Base-by-base conservation (phyloP, 768 basidiomycete species). In the Hirschioporus abietinus region DNA sequence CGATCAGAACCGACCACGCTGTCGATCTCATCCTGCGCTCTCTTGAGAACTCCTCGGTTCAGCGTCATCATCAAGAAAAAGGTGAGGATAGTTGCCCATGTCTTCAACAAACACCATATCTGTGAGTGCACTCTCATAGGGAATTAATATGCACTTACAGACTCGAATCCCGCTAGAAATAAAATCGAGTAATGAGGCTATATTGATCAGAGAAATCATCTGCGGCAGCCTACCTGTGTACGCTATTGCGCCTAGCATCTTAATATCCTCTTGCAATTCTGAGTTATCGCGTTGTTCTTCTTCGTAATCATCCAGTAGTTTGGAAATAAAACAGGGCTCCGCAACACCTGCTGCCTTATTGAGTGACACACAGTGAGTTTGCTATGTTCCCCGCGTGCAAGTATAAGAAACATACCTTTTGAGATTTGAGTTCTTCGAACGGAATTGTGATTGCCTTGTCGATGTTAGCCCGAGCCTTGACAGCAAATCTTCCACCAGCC, bases 31-130 rank as follows among this genome's bases (percentile, higher is more conserved):
- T 42, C 72, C 63, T 76, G 76, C 0, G 74, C 74, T 23, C 65
- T 67, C 12, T 52, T 60, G 60, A 75, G 76, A 5, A 72, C 68
- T 1, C 71, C 71, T 7, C 72, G 75, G 66, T 71, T 64, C 23
- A 73, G 70, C 3, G 72, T 67, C 74, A 76, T 76, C 0, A 74
- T 76, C 7, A 77, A 69, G 68, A 77, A 70, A 67, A 77, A 75
- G 0, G 76, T 70, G 26, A 68, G 67, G 57, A 75, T 69, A 9
- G 71, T 65, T 2, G 73, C 68, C 27, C 70, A 68, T 0, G 74
- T 74, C 74, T 74, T 15, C 3, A 6, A 15, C 20, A 12, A 52
- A 20, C 20, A 52, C 12, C 42, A 20, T 20, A 15, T 15, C 42
- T 12, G 12, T 52, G 12, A 52, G 42, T 52, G 20, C 42, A 12